Base-by-base conservation (phyloP, 164 flowering plant species). In the Brasenia schreberi region DNA sequence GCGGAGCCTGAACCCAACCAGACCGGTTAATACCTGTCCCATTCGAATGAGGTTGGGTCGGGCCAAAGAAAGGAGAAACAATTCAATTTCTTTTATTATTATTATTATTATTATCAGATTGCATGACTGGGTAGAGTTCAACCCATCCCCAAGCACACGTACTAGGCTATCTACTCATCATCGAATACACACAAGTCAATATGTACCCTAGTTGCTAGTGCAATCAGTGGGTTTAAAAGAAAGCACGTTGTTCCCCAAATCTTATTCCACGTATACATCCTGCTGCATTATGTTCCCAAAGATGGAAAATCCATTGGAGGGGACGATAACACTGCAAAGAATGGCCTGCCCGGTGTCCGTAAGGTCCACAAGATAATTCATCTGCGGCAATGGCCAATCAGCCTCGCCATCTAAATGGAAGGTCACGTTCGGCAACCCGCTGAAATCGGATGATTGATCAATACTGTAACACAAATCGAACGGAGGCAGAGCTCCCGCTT, bases 281-380 rank as follows among this genome's bases (percentile, higher is more conserved):
- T 60, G 62, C 62, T 60, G 62, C 62, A 17, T 7, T n/a, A n/a
- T 7, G 27, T 60, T 60, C 19, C 62, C 62, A 19, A 60, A 60
- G 4, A 60, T n/a, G 62, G 11, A 7, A 2, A 60, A 2, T 5
- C 62, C 62, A 17, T 60, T n/a, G 1, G 19, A 7, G 27, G 10
- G 27, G 17, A 60, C 62, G n/a, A 60, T 60, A 2, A 7, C 27
- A 11, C 11, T 6, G 62, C 62, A 60, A 9, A 60, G 10, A 11
- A 60, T 7, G 2, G 9, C 62, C 62, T 60, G 17, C 53, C 53
- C 53, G 64, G 72, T 14, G 6, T 68, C 65, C 14, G 84, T 61
- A 72, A 88, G 94, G 1, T 66, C 76, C 3, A 93, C 81, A 77
- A 93, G 72, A 66, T 84, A 88, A 60, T 90, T 93, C 39, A 87